Evolutionary conservation across 2,329 filamentous ascomycete species (phyloP).

Genomic region (Neonectria magnoliae): DNA sequence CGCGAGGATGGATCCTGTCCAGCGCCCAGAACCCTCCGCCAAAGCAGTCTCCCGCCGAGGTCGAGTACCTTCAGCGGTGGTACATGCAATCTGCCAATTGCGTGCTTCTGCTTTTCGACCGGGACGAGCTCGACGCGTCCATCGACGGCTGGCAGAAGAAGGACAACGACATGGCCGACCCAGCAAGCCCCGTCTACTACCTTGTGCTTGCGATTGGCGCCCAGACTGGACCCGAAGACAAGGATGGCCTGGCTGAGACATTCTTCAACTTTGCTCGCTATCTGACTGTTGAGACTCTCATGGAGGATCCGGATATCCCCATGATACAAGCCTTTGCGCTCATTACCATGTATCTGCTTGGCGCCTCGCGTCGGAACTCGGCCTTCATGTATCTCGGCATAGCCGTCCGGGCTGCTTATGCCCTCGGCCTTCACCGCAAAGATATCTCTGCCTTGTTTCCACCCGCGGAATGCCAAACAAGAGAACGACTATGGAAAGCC

Average conservation of each 20-base stretch:
- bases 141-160: conserved; percentile 44
- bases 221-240: conserved; percentile 45
- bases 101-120: conserved; percentile 46
- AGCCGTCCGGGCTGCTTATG: conserved; percentile 50
- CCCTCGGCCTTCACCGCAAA: conserved; percentile 45
- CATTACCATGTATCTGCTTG: conserved; percentile 51
- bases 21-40: conserved; percentile 39
- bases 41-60: conserved; percentile 37
- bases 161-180: conserved; percentile 30
- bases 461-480: conserved; percentile 32
- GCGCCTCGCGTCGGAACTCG: conserved; percentile 48
- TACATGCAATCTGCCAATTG: conserved; percentile 44
- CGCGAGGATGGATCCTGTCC: conserved; percentile 41
- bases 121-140: conserved; percentile 38
- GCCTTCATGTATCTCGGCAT: conserved; percentile 52
- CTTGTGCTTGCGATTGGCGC: conserved; percentile 47
- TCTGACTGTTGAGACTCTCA: conserved; percentile 45
- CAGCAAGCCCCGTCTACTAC: conserved; percentile 38
- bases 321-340: conserved; percentile 48
- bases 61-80: conserved; percentile 44
- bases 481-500: conserved; percentile 48
- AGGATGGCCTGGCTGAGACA: conserved; percentile 46
- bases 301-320: conserved; percentile 49
- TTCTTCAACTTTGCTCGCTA: conserved; percentile 50
- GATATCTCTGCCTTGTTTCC: conserved; percentile 44